phyloP scores from a whole-genome alignment of 2,329 filamentous ascomycete genomes.

The Aspergillus neoniger region DNA sequence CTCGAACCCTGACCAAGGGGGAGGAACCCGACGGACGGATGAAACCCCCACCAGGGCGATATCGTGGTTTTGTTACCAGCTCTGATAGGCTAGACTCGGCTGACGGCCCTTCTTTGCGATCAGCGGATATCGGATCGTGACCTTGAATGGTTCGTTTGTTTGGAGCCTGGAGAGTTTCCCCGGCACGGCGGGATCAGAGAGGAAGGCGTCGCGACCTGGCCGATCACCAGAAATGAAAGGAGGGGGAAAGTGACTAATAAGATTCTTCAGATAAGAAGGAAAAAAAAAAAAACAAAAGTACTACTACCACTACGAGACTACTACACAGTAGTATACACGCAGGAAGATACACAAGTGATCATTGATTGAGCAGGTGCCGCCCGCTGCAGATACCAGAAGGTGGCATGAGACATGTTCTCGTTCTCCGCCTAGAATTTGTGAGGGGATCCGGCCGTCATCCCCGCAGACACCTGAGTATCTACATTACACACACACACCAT shows the following conservation, averaged over 20 bases:
- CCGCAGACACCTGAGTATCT: neutral
- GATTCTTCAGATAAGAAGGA: conserved; percentile 14
- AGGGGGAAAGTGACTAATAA: conserved; percentile 11
- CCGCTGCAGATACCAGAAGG: neutral
- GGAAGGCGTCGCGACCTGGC: conserved; percentile 1
- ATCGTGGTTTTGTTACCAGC: conserved; percentile 16
- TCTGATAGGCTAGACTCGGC: conserved; percentile 24
- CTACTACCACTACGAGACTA: neutral
- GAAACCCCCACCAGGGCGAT: conserved; percentile 13
- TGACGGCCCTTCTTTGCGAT: conserved; percentile 13
- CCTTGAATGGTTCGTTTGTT: conserved; percentile 1
- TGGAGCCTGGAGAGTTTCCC: neutral
- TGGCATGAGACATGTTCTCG: neutral
- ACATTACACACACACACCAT: neutral
- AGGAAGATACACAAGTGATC: too few relatives aligned
- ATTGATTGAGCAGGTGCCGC: neutral
- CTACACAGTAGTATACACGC: too few relatives aligned
- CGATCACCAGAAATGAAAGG: conserved; percentile 6
- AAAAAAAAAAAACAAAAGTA: conserved; percentile 13
- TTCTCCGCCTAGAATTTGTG: neutral
- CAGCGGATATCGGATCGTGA: conserved; percentile 20
- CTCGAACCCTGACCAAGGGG: neutral
- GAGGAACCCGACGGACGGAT: conserved; percentile 7
- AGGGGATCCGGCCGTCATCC: neutral
- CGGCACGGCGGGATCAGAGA: conserved; percentile 1